A percentile compares a stretch with the other conserved stretches of the same genome.
These are phyloP conservation scores for Corymbia maculata DNA, from an alignment of 345 rosid species.

Conservation along the genomic window DNA sequence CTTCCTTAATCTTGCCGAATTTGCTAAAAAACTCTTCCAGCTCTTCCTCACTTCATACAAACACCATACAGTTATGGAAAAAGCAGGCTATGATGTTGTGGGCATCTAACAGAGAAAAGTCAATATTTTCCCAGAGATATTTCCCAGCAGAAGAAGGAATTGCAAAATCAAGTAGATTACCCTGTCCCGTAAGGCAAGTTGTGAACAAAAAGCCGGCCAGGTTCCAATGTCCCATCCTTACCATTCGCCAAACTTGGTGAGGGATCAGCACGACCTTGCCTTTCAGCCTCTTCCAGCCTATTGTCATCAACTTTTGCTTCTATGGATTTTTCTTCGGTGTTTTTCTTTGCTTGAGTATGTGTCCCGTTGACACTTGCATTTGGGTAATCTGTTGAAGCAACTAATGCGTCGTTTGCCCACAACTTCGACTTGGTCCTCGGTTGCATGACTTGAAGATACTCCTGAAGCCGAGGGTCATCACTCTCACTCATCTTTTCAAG, in stretches of 20 bases:
- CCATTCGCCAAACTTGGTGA: conserved; percentile 20
- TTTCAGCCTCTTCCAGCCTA: conserved; percentile 11
- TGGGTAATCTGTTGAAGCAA: conserved; percentile 17
- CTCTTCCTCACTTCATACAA: conserved; percentile 66
- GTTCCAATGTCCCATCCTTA: conserved; percentile 27
- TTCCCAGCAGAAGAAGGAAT: not conserved
- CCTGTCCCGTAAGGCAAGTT: conserved; percentile 74
- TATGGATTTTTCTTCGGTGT: conserved; percentile 6
- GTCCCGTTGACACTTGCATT: conserved; percentile 5
- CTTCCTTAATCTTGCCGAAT: conserved; percentile 51
- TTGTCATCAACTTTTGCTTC: not conserved
- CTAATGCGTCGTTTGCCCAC: conserved; percentile 66
- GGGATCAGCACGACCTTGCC: conserved; percentile 14
- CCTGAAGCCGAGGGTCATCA: conserved; percentile 43
- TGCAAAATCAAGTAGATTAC: conserved; percentile 18
- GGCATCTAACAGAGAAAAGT: not conserved
- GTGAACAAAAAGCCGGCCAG: conserved; percentile 75
- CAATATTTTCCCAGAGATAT: not conserved
- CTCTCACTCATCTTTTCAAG: conserved; percentile 14
- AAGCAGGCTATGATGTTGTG: not conserved
- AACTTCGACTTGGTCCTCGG: conserved; percentile 59
- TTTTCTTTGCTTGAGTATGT: conserved; percentile 14
- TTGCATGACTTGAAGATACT: conserved; percentile 82
- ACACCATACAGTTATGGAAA: not conserved
- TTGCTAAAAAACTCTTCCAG: conserved; percentile 58